phyloP scores from a whole-genome alignment of 1,284 basidiomycete genomes.

The Hypsizygus ulmarius region DNA sequence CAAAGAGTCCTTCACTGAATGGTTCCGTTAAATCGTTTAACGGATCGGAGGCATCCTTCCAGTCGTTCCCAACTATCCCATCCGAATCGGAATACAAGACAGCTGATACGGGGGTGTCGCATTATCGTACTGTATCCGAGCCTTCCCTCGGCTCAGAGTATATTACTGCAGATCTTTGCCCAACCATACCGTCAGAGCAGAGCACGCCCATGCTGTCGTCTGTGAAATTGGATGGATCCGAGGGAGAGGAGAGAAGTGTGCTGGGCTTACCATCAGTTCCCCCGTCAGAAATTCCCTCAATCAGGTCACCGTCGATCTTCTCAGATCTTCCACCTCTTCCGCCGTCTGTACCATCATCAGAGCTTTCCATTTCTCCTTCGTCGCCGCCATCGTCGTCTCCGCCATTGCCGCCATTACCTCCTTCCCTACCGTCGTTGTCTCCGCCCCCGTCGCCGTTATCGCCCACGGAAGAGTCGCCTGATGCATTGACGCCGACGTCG shows the following conservation, averaged over 20 bases:
- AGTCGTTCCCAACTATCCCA: constrained; percentile 50
- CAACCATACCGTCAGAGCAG: constrained; percentile 36
- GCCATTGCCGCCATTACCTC: constrained; percentile 16
- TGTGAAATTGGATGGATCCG: constrained; percentile 21
- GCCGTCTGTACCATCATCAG: constrained; percentile 21
- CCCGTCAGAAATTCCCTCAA: constrained; percentile 29
- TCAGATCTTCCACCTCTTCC: constrained; percentile 24
- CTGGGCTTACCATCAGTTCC: constrained; percentile 33
- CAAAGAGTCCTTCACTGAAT: constrained; percentile 31
- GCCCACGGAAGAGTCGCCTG: constrained; percentile 20
- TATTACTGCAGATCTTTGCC: constrained; percentile 49
- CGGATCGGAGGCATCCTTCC: constrained; percentile 34
- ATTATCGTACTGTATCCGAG: constrained; percentile 48
- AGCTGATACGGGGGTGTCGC: constrained; percentile 46
- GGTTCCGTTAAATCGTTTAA: constrained; percentile 36
- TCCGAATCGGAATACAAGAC: constrained; percentile 56
- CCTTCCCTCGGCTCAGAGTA: constrained; percentile 40
- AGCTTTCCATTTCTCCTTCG: constrained; percentile 15
- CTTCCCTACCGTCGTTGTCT: constrained; percentile 17
- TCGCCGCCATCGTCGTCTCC: constrained; percentile 18
- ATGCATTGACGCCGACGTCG: constrained; percentile 25
- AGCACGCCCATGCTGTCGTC: constrained; percentile 39
- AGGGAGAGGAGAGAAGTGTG: constrained; percentile 23
- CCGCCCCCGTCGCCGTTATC: constrained; percentile 10
- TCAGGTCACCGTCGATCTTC: constrained; percentile 31